These are phyloP conservation scores for Blakeslea trispora DNA, from an alignment of 371 early-diverging fungal genomes.

Conservation along the genomic window DNA sequence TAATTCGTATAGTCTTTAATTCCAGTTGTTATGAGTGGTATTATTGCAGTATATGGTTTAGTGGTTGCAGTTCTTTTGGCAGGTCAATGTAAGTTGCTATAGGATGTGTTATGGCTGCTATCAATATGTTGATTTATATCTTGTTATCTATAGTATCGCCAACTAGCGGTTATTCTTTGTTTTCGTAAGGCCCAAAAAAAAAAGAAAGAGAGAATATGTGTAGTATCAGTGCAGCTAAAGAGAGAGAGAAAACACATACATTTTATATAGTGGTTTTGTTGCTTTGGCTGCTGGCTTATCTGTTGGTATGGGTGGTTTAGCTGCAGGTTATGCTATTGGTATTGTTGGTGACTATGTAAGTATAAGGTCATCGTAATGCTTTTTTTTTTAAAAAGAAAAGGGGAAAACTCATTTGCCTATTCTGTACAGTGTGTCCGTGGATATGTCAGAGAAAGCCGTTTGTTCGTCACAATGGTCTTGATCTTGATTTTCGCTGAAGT, in stretches of 20 bases:
- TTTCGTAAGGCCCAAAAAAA: conserved; percentile 30
- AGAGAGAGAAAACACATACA: too few species aligned
- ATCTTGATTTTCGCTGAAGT: conserved; percentile 96
- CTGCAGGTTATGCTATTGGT: conserved; percentile 92
- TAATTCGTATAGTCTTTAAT: conserved; percentile 79
- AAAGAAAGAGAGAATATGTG: background rate
- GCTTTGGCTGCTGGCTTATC: conserved; percentile 85
- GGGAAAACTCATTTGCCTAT: too few species aligned
- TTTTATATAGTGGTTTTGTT: conserved; percentile 80
- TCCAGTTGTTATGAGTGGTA: conserved; percentile 95
- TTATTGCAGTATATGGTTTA: conserved; percentile 89
- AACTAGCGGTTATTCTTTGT: conserved; percentile 43
- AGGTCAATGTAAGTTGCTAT: conserved; percentile 64
- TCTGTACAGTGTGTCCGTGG: conserved; percentile 67
- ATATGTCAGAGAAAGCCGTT: conserved; percentile 78
- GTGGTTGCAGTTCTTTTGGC: conserved; percentile 85
- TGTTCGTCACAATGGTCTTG: conserved; percentile 82
- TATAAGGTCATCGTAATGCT: too few species aligned
- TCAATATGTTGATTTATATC: too few species aligned
- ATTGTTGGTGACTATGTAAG: conserved; percentile 84
- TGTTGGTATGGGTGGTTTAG: conserved; percentile 87
- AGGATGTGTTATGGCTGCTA: too few species aligned
- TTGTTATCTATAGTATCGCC: conserved; percentile 63
- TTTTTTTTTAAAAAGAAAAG: too few species aligned
- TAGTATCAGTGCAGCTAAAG: background rate